These are phyloP conservation scores for Alternaria alternata DNA, from an alignment of 2,329 filamentous ascomycete genomes.

Conservation along the genomic window DNA sequence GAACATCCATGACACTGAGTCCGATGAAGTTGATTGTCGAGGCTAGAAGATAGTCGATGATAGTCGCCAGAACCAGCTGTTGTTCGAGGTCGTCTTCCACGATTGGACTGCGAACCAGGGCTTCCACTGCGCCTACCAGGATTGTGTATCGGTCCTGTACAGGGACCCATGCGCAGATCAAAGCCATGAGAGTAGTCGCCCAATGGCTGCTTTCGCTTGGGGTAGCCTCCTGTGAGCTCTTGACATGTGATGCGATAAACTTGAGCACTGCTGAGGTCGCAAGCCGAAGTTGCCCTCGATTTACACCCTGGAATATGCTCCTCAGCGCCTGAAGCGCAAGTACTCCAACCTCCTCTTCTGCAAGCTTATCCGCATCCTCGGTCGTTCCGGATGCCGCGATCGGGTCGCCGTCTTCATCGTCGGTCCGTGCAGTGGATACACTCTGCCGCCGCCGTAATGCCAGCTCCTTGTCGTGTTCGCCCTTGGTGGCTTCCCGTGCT, in stretches of 20 bases:
- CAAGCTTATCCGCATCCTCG: slow-evolving; percentile 86
- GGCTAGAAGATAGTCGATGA: slow-evolving; percentile 82
- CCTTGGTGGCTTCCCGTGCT: slow-evolving; percentile 71
- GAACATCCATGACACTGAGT: slow-evolving; percentile 92
- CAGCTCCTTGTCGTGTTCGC: slow-evolving; percentile 72
- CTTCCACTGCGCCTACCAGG: slow-evolving; percentile 81
- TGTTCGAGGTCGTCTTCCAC: slow-evolving; percentile 75
- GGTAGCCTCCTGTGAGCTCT: slow-evolving; percentile 38
- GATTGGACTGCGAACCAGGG: slow-evolving; percentile 72
- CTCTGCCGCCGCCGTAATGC: slow-evolving; percentile 75
- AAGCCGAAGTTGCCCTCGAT: slow-evolving; percentile 79
- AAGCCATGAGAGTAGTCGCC: slow-evolving; percentile 82
- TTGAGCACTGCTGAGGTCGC: slow-evolving; percentile 77
- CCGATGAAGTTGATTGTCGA: slow-evolving; percentile 95
- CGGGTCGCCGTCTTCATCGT: slow-evolving; percentile 70
- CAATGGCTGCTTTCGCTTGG: slow-evolving; percentile 69
- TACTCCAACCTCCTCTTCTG: slow-evolving; percentile 86
- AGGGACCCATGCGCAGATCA: slow-evolving; percentile 85
- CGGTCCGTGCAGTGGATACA: slow-evolving; percentile 77
- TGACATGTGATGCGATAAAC: slow-evolving; percentile 66
- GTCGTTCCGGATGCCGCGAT: slow-evolving; percentile 79
- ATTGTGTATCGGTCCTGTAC: slow-evolving; percentile 96
- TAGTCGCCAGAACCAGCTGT: slow-evolving; percentile 76
- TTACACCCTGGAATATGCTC: slow-evolving; percentile 83
- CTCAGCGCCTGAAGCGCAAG: slow-evolving; percentile 87